Base-by-base conservation (phyloP, 164 flowering plant species). In the Vitis cinerea region DNA sequence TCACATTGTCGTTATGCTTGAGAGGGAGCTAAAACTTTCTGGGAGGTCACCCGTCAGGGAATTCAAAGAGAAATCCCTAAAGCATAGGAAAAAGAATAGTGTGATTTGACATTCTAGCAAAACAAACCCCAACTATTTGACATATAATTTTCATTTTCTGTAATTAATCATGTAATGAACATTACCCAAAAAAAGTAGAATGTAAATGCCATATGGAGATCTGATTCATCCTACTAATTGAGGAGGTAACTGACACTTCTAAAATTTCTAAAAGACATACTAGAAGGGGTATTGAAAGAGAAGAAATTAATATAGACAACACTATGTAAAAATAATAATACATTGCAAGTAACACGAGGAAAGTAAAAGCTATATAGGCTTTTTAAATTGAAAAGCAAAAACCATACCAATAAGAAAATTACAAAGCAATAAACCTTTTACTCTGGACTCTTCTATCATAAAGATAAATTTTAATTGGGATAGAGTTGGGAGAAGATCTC, bases 41-140 rank as follows among this genome's bases (percentile, higher is more conserved):
- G 99, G 96, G 44, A 95, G 97, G 57, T 82, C 51, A 17, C 95
- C 97, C 0, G 94, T n/a, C 19, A 95, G 49, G 17, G 72, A 10
- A 78, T 95, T 95, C 77, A 67, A 86, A 64, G 99, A 95, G 65
- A 95, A 73, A 75, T 95, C 99, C 91, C 99, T 95, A 88, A 63
- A 79, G 66, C 57, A 79, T 15, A 69, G 37, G 57, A 54, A 54
- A 61, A 8, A 69, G 19, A 57, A 11, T 56, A 51, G 51, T 6
- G 14, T 51, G 50, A 50, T 48, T 37, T 1, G n/a, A 4, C 66
- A 12, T 31, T 31, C 50, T 50, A 49, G 8, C 53, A 50, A 60
- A 16, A 14, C 19, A 4, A 10, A 66, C n/a, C 17, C 52, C 13
- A 61, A 61, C 64, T 31, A 14, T 6, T 49, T 50, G n/a, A 49